A percentile compares a stretch with the other conserved stretches of the same genome.
Evolutionary conservation across 768 basidiomycete genomes (phyloP).

Genomic region (Leccinum sublutescens): DNA sequence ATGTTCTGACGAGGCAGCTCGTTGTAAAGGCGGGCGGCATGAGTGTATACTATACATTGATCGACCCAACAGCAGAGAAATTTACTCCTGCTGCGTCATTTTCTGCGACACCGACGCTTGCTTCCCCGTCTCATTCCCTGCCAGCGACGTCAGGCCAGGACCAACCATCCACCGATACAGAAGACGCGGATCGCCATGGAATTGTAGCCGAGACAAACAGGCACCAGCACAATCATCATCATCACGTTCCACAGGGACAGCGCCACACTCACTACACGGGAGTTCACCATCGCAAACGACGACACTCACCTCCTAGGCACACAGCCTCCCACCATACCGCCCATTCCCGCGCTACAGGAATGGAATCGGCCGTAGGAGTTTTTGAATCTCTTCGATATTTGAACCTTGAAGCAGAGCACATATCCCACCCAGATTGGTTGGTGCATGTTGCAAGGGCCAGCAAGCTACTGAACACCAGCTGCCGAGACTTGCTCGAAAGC

Average conservation of each 20-base stretch:
- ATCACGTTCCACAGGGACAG: background rate
- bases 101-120: constrained; percentile 35
- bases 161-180: background rate
- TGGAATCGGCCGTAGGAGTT: constrained; percentile 55
- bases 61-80: constrained; percentile 58
- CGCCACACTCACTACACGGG: constrained; percentile 2
- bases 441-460: constrained; percentile 43
- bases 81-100: constrained; percentile 49
- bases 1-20: constrained; percentile 47
- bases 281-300: constrained; percentile 7
- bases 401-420: constrained; percentile 57
- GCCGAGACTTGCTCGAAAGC: constrained; percentile 48
- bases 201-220: background rate
- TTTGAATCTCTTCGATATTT: constrained; percentile 73
- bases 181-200: background rate
- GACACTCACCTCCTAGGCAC: constrained; percentile 9
- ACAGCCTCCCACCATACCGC: constrained; percentile 24
- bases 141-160: constrained; percentile 30
- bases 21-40: constrained; percentile 62
- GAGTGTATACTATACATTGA: constrained; percentile 57
- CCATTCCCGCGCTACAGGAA: constrained; percentile 31
- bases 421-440: constrained; percentile 48
- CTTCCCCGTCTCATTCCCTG: constrained; percentile 33
- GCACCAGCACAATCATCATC: background rate
- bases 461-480: constrained; percentile 49